Evolutionary conservation across 306 rosid genomes (phyloP), one percentile per base, ranked within the genome.

Genomic region (Senna siamea): DNA sequence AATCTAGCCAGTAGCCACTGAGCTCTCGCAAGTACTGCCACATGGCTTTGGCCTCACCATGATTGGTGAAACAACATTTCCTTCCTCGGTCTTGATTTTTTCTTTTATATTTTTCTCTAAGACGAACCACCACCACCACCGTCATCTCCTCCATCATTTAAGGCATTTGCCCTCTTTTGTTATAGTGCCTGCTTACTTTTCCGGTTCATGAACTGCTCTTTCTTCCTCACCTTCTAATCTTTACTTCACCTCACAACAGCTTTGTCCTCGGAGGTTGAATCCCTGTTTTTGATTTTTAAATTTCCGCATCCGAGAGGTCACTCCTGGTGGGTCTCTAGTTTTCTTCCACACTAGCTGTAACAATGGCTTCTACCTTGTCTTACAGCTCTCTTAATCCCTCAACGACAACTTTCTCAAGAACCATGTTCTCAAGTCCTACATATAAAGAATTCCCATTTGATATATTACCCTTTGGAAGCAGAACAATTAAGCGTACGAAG

Each of bases 341-440:
- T 66, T 72, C 30, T 69, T 65, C 58, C 65, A 44, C 47, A n/a
- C 18, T 9, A 58, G 37, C 75, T 23, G 12, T 12, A 32, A 38
- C 77, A 43, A 90, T 92, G 97, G 85, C 87, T 77, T 79, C 89
- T 69, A 58, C 87, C 28, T 66, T 81, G 47, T 78, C 80, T 56
- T 76, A 18, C 88, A 83, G 68, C 79, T 81, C 89, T 19, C 55
- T 92, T 35, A 88, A 80, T 78, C 87, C 75, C 1, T 85, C 93
- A 47, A 61, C 88, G 17, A 8, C 84, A 22, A 47, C 81, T 76
- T 78, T 90, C 75, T 77, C 88, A 9, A 83, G 86, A 71, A 76
- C 85, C 52, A 82, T 66, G 41, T 79, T 88, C 35, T 76, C 83
- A 0, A 48, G 74, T 80, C 89, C 85, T 4, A 14, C 73, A 43